Evolutionary conservation across 257 asterid genomes (phyloP).

Genomic region (Nyctanthes arbortristis): DNA sequence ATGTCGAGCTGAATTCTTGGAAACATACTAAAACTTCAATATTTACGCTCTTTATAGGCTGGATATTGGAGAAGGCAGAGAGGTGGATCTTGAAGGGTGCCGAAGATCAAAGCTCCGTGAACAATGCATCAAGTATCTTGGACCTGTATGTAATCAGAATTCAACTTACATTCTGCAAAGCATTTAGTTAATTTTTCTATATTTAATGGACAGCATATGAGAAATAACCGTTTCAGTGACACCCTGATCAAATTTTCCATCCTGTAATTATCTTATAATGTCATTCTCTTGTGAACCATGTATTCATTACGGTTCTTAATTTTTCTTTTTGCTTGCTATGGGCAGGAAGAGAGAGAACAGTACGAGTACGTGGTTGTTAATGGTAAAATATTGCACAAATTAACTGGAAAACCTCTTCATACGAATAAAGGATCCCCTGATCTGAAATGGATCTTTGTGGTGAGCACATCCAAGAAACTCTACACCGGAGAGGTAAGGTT

Average conservation of each 20-base stretch:
- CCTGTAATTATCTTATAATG: constrained; percentile 3
- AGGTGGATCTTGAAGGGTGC: constrained; percentile 62
- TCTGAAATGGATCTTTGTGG: constrained; percentile 84
- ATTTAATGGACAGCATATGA: not conserved
- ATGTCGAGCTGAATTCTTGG: not conserved
- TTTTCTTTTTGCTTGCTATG: constrained; percentile 17
- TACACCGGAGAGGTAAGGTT: constrained; percentile 76
- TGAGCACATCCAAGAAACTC: constrained; percentile 85
- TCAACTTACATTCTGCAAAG: constrained; percentile 9
- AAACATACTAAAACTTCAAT: not conserved
- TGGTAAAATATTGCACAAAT: constrained; percentile 59
- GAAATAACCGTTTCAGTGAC: not conserved
- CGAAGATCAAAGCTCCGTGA: constrained; percentile 58
- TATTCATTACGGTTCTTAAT: not conserved
- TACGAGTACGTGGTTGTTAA: constrained; percentile 62
- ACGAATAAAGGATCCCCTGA: constrained; percentile 50
- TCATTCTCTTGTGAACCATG: not conserved
- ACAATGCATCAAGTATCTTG: constrained; percentile 68
- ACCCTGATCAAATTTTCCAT: not conserved
- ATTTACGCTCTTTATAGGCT: constrained; percentile 44
- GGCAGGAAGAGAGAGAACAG: constrained; percentile 79
- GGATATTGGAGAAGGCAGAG: constrained; percentile 80
- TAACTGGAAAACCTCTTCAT: constrained; percentile 55
- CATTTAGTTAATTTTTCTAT: not conserved
- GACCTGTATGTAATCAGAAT: constrained; percentile 59